Conservation (phyloP, 495 filamentous ascomycete species). For the Aspergillus conjunctus region DNA sequence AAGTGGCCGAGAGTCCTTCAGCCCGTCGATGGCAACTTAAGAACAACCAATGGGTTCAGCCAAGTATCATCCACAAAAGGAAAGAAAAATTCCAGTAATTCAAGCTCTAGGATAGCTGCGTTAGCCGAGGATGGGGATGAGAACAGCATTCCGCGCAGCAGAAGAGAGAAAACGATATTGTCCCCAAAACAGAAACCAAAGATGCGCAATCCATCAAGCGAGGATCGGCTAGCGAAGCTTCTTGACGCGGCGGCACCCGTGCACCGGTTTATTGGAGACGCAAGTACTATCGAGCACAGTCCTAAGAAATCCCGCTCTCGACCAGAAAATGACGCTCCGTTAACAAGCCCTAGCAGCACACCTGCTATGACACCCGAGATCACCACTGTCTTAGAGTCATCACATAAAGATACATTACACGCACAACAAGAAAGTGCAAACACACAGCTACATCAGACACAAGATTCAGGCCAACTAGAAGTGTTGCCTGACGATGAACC, state of each 20-base stretch:
- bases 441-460: background rate
- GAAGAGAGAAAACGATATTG: background rate
- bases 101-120: constrained; percentile 28
- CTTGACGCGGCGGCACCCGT: constrained; percentile 38
- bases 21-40: constrained; percentile 29
- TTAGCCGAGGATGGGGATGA: constrained; percentile 50
- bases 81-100: constrained; percentile 19
- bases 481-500: constrained; percentile 39
- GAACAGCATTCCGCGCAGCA: constrained; percentile 7
- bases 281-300: background rate
- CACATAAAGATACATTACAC: background rate
- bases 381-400: background rate
- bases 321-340: too few relatives aligned
- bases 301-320: background rate
- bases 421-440: background rate
- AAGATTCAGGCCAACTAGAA: constrained; percentile 8
- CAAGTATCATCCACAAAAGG: constrained; percentile 12
- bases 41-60: background rate
- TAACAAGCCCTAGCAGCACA: too few relatives aligned
- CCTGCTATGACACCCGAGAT: background rate
- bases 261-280: constrained; percentile 28
- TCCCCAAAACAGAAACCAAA: constrained; percentile 1
- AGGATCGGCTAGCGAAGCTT: constrained; percentile 38
- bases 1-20: constrained; percentile 25
- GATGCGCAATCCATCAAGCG: constrained; percentile 7